Conservation (phyloP, 495 filamentous ascomycete species). For the Neohortaea acidophila region DNA sequence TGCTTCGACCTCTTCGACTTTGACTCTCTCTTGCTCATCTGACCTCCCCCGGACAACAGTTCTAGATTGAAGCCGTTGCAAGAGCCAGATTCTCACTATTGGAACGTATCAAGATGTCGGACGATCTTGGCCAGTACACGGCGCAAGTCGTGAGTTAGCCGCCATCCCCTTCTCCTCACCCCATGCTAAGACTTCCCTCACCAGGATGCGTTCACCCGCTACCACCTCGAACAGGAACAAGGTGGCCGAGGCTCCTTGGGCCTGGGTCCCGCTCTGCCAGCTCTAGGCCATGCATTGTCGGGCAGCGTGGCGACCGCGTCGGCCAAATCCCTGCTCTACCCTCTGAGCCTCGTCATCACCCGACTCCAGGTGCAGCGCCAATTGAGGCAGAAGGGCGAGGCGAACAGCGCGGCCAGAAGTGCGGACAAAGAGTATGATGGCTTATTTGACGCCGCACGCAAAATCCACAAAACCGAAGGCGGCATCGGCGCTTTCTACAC, state of each 20-base stretch:
- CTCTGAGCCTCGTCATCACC: conserved; percentile 71
- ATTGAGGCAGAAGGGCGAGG: conserved; percentile 29
- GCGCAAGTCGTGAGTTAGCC: conserved; percentile 4
- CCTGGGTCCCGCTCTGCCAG: conserved; percentile 44
- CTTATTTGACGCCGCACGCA: conserved; percentile 50
- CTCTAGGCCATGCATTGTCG: conserved; percentile 73
- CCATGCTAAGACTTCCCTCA: conserved; percentile 6
- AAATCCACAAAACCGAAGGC: conserved; percentile 60
- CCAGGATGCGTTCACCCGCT: conserved; percentile 27
- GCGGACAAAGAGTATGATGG: conserved; percentile 39
- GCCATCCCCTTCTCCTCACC: not conserved
- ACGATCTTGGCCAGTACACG: not conserved
- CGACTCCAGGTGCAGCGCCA: conserved; percentile 69
- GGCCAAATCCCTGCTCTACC: conserved; percentile 67
- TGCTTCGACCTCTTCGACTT: too few relatives aligned
- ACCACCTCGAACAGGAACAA: conserved; percentile 23
- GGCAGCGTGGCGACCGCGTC: conserved; percentile 61
- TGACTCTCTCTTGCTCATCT: too few relatives aligned
- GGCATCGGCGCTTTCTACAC: conserved; percentile 56
- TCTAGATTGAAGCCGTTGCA: too few relatives aligned
- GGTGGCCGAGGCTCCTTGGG: not conserved
- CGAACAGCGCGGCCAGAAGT: conserved; percentile 18
- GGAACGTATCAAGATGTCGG: too few relatives aligned
- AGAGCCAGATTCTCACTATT: too few relatives aligned
- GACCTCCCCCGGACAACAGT: too few relatives aligned